Percentiles rank a stretch among this genome's conserved stretches.
Evolutionary conservation across 768 basidiomycete genomes (phyloP).

Genomic region (Kwoniella heveanensis): DNA sequence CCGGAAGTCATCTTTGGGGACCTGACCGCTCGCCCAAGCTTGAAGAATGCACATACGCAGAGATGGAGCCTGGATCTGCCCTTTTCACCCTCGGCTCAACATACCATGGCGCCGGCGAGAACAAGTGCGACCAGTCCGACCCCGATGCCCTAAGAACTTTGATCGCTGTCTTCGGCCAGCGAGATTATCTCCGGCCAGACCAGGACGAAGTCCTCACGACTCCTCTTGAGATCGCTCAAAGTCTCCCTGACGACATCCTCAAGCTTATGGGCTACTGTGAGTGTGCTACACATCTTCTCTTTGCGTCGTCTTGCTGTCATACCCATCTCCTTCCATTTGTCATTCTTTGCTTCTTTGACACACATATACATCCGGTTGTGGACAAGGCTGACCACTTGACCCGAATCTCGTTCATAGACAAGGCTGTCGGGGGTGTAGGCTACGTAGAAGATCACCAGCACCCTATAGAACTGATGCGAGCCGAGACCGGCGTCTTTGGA

Average conservation of each 20-base stretch:
- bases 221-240: conserved; percentile 15
- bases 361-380: background rate
- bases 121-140: conserved; percentile 19
- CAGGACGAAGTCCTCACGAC: conserved; percentile 24
- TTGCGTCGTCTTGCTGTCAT: background rate
- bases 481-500: conserved; percentile 3
- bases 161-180: conserved; percentile 26
- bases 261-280: conserved; percentile 23
- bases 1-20: conserved; percentile 23
- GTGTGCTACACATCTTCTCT: background rate
- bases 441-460: conserved; percentile 24
- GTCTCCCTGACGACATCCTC: conserved; percentile 22
- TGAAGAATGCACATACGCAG: conserved; percentile 22
- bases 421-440: conserved; percentile 22
- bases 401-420: conserved; percentile 9
- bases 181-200: conserved; percentile 22
- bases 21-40: conserved; percentile 19
- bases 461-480: conserved; percentile 10
- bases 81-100: conserved; percentile 24
- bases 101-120: conserved; percentile 25
- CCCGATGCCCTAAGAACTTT: conserved; percentile 24
- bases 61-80: conserved; percentile 30
- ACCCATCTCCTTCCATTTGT: background rate
- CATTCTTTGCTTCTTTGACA: no score
- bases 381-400: conserved; percentile 2